phyloP scores from a whole-genome alignment of 805 yeast genomes.

The Teunomyces tritomae region DNA sequence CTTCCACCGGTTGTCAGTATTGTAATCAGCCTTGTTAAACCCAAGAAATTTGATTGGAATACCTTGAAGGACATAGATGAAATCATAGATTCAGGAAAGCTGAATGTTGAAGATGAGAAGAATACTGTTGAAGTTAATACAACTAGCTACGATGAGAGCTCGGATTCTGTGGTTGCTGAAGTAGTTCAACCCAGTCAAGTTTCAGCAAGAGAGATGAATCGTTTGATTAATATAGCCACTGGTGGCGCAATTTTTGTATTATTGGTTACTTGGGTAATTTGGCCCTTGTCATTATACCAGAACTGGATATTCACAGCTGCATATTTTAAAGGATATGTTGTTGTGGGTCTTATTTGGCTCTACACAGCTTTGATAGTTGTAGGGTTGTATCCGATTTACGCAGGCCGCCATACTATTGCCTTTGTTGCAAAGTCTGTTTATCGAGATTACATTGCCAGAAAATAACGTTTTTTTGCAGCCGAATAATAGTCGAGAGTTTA shows the following conservation, averaged over 20 bases:
- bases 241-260: conserved; percentile 23
- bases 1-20: conserved; percentile 22
- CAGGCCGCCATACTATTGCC: conserved; percentile 31
- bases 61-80: conserved; percentile 14
- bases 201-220: conserved; percentile 1
- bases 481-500: background rate
- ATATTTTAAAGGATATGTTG: conserved; percentile 38
- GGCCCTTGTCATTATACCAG: conserved; percentile 44
- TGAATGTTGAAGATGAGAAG: background rate
- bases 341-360: conserved; percentile 39
- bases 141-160: background rate
- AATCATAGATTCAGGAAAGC: background rate
- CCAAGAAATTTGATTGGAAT: conserved; percentile 29
- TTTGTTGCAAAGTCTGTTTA: conserved; percentile 20
- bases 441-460: conserved; percentile 11
- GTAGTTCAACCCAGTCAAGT: background rate
- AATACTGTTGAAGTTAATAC: background rate
- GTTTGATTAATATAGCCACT: conserved; percentile 24
- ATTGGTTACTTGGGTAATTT: conserved; percentile 36
- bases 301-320: conserved; percentile 38
- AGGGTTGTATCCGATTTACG: conserved; percentile 33
- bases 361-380: conserved; percentile 32
- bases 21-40: conserved; percentile 24
- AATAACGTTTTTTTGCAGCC: background rate
- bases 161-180: background rate